These are phyloP conservation scores for Cladophialophora psammophila DNA, from an alignment of 2,329 filamentous ascomycete species.

Conservation along the genomic window DNA sequence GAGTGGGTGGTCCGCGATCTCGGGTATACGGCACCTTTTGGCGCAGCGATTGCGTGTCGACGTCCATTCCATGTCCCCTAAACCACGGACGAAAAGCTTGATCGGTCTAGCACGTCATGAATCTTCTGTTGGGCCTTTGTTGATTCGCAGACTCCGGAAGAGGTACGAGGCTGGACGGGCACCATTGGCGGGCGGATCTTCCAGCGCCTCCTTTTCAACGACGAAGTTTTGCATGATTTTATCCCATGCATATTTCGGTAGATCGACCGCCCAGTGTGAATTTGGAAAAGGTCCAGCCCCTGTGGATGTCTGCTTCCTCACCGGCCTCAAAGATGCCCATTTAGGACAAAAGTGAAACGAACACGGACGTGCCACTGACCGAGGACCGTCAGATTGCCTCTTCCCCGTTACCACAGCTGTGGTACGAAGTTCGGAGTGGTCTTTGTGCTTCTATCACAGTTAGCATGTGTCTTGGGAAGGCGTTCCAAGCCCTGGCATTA, in stretches of 20 bases:
- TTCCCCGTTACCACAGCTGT: neutral
- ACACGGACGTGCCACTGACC: neutral
- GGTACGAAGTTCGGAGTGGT: neutral
- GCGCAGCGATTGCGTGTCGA: conserved; percentile 6
- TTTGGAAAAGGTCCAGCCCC: neutral
- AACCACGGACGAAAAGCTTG: conserved; percentile 16
- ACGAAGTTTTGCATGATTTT: neutral
- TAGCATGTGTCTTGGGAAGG: neutral
- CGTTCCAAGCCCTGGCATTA: neutral
- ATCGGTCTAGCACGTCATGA: conserved; percentile 20
- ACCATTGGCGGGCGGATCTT: conserved; percentile 2
- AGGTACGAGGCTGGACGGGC: conserved; percentile 5
- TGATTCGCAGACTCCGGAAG: neutral
- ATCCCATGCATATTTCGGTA: neutral
- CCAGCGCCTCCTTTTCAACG: neutral
- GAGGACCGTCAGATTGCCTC: neutral
- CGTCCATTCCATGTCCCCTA: conserved; percentile 2
- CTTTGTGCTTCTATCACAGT: neutral
- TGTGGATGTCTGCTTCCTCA: conserved; percentile 5
- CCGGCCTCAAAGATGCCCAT: neutral
- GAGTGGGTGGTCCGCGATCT: conserved; percentile 8
- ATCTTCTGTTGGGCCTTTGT: neutral
- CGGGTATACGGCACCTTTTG: conserved; percentile 26
- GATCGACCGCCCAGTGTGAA: neutral
- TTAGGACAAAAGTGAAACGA: neutral